Evolutionary conservation across 352 stramenopile species (phyloP).

Genomic region (Globisporangium radiosum): DNA sequence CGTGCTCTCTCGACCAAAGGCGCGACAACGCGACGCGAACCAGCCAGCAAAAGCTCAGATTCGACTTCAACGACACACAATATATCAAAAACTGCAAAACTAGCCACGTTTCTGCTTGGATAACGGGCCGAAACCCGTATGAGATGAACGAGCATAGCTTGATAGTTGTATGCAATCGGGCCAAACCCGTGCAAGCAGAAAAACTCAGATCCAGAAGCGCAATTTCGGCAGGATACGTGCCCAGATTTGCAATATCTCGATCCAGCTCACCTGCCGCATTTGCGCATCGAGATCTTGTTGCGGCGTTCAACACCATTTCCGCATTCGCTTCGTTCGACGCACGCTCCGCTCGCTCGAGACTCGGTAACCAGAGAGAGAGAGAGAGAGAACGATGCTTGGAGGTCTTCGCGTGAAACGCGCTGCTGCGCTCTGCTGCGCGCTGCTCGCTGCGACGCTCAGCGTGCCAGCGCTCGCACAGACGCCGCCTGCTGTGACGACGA

Average conservation of each 20-base stretch:
- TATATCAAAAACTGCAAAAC: too few relatives aligned
- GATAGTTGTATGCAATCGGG: not conserved
- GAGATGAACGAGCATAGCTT: not conserved
- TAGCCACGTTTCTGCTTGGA: not conserved
- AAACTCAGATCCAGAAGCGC: too few relatives aligned
- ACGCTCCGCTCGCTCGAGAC: not conserved
- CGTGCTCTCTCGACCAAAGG: too few relatives aligned
- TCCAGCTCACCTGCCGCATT: too few relatives aligned
- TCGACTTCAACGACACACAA: not conserved
- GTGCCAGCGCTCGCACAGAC: slow-evolving; percentile 5
- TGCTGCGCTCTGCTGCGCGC: slow-evolving; percentile 8
- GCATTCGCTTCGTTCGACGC: slow-evolving; percentile 2
- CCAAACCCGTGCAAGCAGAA: not conserved
- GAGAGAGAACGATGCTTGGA: slow-evolving; percentile 9
- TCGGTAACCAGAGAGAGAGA: not conserved
- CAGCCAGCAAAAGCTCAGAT: not conserved
- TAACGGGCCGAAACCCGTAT: not conserved
- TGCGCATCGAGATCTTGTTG: not conserved
- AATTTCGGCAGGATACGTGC: too few relatives aligned
- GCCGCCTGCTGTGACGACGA: not conserved
- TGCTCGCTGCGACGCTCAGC: slow-evolving; percentile 7
- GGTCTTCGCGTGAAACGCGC: slow-evolving; percentile 4
- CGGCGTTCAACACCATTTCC: slow-evolving; percentile 3
- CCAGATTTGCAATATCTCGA: too few relatives aligned
- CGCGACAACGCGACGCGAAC: not conserved